phyloP scores from a whole-genome alignment of 2,329 filamentous ascomycete species.

The Whalleya microplaca region DNA sequence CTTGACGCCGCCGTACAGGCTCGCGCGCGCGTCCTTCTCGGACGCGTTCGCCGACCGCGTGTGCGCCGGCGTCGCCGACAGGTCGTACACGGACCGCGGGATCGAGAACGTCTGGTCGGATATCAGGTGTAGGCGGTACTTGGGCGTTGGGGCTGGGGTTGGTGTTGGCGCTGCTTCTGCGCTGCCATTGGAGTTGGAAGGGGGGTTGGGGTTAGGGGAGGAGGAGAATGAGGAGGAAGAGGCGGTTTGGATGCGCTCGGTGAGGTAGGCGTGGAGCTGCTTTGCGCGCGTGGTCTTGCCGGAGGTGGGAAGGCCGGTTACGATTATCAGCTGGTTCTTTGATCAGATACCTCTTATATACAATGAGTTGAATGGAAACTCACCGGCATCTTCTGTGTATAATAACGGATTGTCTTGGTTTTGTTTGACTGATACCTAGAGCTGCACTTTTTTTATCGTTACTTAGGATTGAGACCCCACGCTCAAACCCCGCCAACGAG shows the following conservation, averaged over 20 bases:
- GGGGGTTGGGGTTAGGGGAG: conserved; percentile 10
- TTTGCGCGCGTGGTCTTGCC: conserved; percentile 69
- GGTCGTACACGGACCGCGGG: conserved; percentile 71
- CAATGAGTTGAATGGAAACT: neutral
- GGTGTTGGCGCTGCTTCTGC: neutral
- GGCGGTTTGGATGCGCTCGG: conserved; percentile 53
- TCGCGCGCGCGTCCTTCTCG: conserved; percentile 81
- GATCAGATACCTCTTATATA: neutral
- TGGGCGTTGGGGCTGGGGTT: conserved; percentile 31
- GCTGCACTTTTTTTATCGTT: neutral
- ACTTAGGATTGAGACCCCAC: neutral
- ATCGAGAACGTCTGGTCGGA: conserved; percentile 74
- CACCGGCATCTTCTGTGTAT: conserved; percentile 8
- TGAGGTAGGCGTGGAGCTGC: conserved; percentile 69
- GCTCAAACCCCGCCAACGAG: neutral
- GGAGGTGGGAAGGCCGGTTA: conserved; percentile 69
- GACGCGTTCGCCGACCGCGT: conserved; percentile 72
- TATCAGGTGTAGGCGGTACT: conserved; percentile 72
- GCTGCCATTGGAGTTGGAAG: neutral
- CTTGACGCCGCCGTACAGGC: conserved; percentile 78
- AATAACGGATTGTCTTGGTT: neutral
- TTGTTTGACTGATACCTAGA: neutral
- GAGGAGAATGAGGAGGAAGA: conserved; percentile 32
- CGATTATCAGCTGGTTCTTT: conserved; percentile 61
- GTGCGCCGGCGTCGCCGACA: conserved; percentile 60